phyloP scores from a whole-genome alignment of 2,329 filamentous ascomycete species.

The Cryphonectria japonica region DNA sequence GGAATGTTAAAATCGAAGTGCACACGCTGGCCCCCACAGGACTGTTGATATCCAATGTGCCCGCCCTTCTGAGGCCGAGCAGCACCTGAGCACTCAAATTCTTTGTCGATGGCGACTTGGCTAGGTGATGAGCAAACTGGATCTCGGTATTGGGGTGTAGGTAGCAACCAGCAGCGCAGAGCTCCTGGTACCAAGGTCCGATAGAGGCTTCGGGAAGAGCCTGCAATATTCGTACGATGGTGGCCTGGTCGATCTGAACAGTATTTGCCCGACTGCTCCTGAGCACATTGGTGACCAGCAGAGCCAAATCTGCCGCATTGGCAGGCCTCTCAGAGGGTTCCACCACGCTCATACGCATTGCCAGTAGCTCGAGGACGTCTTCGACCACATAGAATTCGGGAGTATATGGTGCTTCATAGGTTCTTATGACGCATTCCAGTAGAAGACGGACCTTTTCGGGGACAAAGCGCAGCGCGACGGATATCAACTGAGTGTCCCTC shows the following conservation, averaged over 20 bases:
- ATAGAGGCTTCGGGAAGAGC: constrained; percentile 31
- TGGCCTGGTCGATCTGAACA: constrained; percentile 44
- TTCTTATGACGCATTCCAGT: constrained; percentile 32
- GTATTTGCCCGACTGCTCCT: constrained; percentile 21
- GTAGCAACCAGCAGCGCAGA: constrained; percentile 37
- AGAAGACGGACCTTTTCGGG: constrained; percentile 31
- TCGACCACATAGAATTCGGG: constrained; percentile 31
- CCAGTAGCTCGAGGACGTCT: constrained; percentile 31
- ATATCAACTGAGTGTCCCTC: constrained; percentile 40
- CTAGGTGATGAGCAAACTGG: constrained; percentile 53
- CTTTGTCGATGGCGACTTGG: constrained; percentile 45
- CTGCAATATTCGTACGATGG: constrained; percentile 35
- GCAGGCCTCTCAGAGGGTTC: background rate
- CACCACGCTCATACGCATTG: constrained; percentile 16
- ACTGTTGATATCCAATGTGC: constrained; percentile 50
- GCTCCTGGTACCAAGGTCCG: constrained; percentile 41
- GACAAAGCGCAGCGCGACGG: constrained; percentile 30
- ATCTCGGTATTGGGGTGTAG: constrained; percentile 50
- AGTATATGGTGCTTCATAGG: background rate
- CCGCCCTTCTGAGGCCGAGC: constrained; percentile 38
- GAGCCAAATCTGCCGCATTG: constrained; percentile 22
- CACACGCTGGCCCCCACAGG: constrained; percentile 57
- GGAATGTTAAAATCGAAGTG: constrained; percentile 58
- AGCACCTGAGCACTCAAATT: constrained; percentile 49
- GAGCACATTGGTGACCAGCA: constrained; percentile 29